These are phyloP conservation scores for Fallopia convolvulus DNA, from an alignment of 148 eudicot genomes.

Conservation along the genomic window DNA sequence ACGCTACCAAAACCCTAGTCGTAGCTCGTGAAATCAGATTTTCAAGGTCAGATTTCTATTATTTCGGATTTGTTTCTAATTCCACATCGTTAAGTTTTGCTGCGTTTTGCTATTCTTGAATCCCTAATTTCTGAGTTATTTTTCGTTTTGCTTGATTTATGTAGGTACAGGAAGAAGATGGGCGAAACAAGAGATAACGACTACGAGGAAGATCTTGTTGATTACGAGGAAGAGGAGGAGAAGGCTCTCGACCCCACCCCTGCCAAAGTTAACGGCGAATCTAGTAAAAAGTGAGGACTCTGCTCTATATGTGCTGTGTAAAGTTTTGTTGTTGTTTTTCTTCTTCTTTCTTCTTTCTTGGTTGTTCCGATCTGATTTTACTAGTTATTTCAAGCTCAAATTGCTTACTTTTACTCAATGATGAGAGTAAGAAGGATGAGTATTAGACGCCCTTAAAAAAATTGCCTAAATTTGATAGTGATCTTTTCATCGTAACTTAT, in stretches of 20 bases:
- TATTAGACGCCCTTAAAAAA: not conserved
- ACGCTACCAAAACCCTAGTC: not conserved
- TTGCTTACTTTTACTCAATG: not conserved
- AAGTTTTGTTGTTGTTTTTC: not conserved
- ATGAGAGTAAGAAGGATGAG: not conserved
- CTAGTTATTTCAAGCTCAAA: not conserved
- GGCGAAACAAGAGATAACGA: conserved; percentile 46
- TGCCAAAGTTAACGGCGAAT: conserved; percentile 38
- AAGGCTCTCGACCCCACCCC: conserved; percentile 33
- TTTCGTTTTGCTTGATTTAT: not conserved
- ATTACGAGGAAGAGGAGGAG: conserved; percentile 53
- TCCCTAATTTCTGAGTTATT: not conserved
- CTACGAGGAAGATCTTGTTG: conserved; percentile 52
- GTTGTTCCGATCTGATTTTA: not conserved
- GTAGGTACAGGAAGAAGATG: conserved; percentile 20
- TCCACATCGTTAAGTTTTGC: not conserved
- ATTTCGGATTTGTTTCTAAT: not conserved
- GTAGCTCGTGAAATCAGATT: not conserved
- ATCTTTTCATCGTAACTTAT: not conserved
- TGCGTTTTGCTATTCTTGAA: not conserved
- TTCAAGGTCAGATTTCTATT: not conserved
- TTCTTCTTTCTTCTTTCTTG: not conserved
- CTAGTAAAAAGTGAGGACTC: conserved; percentile 32
- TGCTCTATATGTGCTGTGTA: not conserved
- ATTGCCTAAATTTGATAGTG: not conserved